A percentile compares a stretch with the other conserved stretches of the same genome.
Evolutionary conservation across 2,329 filamentous ascomycete genomes (phyloP).

Genomic region (Colletotrichum coccodes): DNA sequence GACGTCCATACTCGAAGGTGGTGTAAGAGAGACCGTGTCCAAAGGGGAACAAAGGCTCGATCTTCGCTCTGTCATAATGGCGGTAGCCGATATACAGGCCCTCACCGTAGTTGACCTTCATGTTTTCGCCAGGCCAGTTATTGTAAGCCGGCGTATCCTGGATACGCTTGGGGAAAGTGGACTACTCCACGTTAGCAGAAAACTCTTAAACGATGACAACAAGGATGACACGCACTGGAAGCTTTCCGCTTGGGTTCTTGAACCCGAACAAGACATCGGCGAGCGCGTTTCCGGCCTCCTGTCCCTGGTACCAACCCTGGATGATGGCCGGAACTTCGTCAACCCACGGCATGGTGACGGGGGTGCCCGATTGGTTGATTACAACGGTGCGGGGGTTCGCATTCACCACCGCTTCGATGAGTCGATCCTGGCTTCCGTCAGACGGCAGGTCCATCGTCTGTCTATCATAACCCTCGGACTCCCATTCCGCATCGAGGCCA

Average conservation of each 20-base stretch:
- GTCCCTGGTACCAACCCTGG: constrained; percentile 80
- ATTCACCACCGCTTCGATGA: constrained; percentile 69
- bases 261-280: constrained; percentile 74
- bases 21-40: constrained; percentile 82
- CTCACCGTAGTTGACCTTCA: constrained; percentile 76
- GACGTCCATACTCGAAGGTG: constrained; percentile 70
- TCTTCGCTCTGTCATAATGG: constrained; percentile 72
- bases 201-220: neutral
- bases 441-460: constrained; percentile 78
- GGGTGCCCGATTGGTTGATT: constrained; percentile 76
- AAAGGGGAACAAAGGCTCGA: constrained; percentile 75
- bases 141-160: constrained; percentile 77
- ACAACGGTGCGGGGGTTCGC: constrained; percentile 75
- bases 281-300: constrained; percentile 76
- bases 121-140: constrained; percentile 79
- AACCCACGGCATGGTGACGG: constrained; percentile 77
- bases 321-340: constrained; percentile 72
- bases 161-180: constrained; percentile 72
- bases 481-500: constrained; percentile 79
- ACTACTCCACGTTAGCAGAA: constrained; percentile 44
- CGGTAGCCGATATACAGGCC: constrained; percentile 79
- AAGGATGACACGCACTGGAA: constrained; percentile 58
- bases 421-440: constrained; percentile 67
- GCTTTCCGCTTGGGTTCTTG: constrained; percentile 73
- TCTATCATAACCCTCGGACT: constrained; percentile 78